Evolutionary conservation across 768 basidiomycete genomes (phyloP).

Genomic region (Cubamyces lactineus): DNA sequence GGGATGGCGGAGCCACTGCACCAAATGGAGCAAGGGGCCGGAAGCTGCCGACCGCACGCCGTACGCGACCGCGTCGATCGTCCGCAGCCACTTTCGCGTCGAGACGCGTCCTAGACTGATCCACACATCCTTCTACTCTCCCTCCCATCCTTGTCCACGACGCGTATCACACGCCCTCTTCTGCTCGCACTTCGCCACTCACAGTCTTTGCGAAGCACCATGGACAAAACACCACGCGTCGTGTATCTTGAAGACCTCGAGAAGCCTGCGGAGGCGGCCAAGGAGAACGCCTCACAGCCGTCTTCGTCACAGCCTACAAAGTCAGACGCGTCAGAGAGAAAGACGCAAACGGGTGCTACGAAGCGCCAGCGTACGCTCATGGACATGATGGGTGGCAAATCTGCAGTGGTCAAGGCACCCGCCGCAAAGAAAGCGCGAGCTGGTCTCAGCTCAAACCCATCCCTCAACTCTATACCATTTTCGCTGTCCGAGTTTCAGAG

Average conservation of each 20-base stretch:
- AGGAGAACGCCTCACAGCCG: conserved; percentile 1
- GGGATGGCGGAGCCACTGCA: not conserved
- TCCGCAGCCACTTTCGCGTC: conserved; percentile 25
- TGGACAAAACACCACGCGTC: conserved; percentile 23
- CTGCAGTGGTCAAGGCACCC: conserved; percentile 36
- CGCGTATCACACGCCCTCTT: conserved; percentile 4
- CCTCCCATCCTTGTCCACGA: conserved; percentile 6
- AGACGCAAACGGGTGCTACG: conserved; percentile 27
- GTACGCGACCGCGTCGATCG: conserved; percentile 10
- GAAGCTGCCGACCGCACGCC: not conserved
- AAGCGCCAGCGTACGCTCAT: conserved; percentile 67
- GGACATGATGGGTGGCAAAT: conserved; percentile 59
- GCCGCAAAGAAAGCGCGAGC: conserved; percentile 53
- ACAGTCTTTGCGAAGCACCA: not conserved
- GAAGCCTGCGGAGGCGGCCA: conserved; percentile 10
- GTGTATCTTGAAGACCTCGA: conserved; percentile 43
- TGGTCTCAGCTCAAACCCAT: conserved; percentile 18
- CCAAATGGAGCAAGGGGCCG: not conserved
- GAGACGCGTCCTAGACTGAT: conserved; percentile 21
- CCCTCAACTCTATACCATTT: conserved; percentile 71
- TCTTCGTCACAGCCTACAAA: not conserved
- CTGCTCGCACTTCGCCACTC: not conserved
- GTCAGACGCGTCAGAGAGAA: conserved; percentile 8
- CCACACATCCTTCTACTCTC: not conserved
- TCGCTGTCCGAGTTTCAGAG: conserved; percentile 56